phyloP scores from a whole-genome alignment of 257 asterid species.

The Voacanga thouarsii region DNA sequence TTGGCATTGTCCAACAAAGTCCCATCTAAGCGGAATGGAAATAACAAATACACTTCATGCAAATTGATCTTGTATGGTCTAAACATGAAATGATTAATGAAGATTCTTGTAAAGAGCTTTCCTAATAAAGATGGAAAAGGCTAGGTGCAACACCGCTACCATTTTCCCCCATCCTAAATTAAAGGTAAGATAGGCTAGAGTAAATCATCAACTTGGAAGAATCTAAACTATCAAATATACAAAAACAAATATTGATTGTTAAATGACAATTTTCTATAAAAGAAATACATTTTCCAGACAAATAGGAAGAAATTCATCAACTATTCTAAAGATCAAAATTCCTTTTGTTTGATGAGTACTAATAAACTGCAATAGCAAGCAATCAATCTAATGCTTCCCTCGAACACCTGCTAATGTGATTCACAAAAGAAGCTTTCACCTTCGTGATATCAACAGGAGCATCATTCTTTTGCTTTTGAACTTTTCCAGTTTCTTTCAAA shows the following conservation, averaged over 20 bases:
- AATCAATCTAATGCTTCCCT: background rate
- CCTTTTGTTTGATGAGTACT: background rate
- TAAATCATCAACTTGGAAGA: background rate
- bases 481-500: conserved; percentile 66
- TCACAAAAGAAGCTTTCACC: conserved; percentile 46
- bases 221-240: background rate
- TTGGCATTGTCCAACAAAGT: too few relatives aligned
- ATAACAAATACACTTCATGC: too few relatives aligned
- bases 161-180: background rate
- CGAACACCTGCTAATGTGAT: background rate
- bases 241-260: background rate
- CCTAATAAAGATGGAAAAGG: background rate
- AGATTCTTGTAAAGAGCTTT: too few relatives aligned
- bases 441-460: conserved; percentile 63
- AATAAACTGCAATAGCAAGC: background rate
- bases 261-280: background rate
- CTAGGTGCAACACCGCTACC: background rate
- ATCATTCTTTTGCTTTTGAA: conserved; percentile 69
- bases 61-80: too few relatives aligned
- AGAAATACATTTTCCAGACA: background rate
- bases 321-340: background rate
- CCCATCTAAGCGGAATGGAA: too few relatives aligned
- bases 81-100: too few relatives aligned
- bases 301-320: background rate
- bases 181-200: too few relatives aligned